Base-by-base conservation (phyloP, 768 basidiomycete genomes). In the Termitomyces sp. region DNA sequence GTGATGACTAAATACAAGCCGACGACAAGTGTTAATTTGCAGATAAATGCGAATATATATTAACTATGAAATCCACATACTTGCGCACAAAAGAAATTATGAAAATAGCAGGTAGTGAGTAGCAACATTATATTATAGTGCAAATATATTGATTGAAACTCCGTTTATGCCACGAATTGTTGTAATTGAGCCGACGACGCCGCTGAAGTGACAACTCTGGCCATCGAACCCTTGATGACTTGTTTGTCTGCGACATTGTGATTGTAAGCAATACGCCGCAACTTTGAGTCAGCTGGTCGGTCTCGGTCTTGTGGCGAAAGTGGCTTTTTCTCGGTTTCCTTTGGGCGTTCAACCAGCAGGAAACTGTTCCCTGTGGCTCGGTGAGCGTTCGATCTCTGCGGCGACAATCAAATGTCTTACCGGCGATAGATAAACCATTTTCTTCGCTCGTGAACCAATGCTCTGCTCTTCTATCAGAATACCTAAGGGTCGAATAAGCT, bases 371-470 rank as follows among this genome's bases (percentile, higher is more conserved):
- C 66, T 61, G 44, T 22, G 28, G 30, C 20, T 13, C 43, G 41
- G 28, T 48, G 20, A 40, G 58, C 7, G 24, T 26, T 20, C 40
- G 16, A 8, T n/a, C 45, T 33, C 30, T 22, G 24, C 30, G 13
- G 20, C 35, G 44, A 52, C 14, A 36, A 41, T 32, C 16, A 30
- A 45, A 26, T 26, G 38, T 65, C 73, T 59, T 63, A 83, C 84
- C 79, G 47, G 81, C 76, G 50, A 82, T 77, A 2, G 85, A 87
- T 40, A 80, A 69, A 9, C 84, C 82, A 47, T 82, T 79, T 43
- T 70, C 72, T 58, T 79, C 84, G 9, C 78, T 75, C 56, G 82
- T 75, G 63, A 87, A 86, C 87, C 87, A 88, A 56, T 87, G 85
- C 28, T 78, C 78, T 43, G 71, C 64, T 35, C 75, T 76, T 60